phyloP scores from a whole-genome alignment of 23 red algal genomes.

The Chondrus crispus region DNA sequence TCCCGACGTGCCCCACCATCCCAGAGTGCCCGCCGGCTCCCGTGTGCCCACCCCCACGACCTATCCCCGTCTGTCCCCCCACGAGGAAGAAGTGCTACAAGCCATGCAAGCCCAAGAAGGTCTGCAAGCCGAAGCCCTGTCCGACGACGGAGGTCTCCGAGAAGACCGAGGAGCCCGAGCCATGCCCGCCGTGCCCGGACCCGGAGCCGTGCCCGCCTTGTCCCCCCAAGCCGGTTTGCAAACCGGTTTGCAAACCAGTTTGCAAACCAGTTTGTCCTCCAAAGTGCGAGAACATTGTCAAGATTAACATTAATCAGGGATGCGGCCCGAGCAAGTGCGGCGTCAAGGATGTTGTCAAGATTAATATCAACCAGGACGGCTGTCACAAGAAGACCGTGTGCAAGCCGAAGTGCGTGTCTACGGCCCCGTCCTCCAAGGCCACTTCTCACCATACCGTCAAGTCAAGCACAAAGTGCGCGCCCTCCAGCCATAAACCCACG shows the following conservation, averaged over 20 bases:
- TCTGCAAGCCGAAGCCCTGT: background rate
- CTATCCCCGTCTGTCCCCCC: too few relatives aligned
- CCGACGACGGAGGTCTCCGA: conserved; percentile 6
- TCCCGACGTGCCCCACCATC: background rate
- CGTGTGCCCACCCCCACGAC: too few relatives aligned
- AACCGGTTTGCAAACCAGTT: background rate
- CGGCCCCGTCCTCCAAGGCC: background rate
- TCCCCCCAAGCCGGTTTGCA: background rate
- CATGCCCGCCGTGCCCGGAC: conserved; percentile 23
- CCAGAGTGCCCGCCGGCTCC: background rate
- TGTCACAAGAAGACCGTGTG: background rate
- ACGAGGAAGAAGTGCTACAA: too few relatives aligned
- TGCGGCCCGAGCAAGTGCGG: background rate
- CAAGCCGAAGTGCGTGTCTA: background rate
- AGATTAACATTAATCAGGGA: conserved; percentile 26
- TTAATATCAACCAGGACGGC: background rate
- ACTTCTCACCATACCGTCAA: background rate
- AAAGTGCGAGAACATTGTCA: background rate
- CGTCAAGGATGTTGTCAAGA: conserved; percentile 5
- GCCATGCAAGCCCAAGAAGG: background rate
- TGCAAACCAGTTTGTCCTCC: background rate
- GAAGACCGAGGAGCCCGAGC: conserved; percentile 24
- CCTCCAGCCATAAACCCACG: background rate
- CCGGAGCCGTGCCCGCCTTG: conserved; percentile 18
- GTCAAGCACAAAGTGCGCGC: background rate